Conservation (phyloP, 139 green algal species). For the Parachlorella kessleri region DNA sequence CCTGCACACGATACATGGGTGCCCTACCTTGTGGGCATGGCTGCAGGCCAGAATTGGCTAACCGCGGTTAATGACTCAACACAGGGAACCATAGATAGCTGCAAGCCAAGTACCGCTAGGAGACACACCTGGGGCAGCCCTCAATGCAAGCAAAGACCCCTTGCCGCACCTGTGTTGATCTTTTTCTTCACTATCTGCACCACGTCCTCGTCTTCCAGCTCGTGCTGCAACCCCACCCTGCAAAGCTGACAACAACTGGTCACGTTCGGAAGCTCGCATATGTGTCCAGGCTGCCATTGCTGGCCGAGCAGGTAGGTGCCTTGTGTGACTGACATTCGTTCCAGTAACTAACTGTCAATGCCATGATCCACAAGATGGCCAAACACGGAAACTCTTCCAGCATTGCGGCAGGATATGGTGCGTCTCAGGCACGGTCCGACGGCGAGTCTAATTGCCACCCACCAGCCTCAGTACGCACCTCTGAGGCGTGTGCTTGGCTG, state of each 20-base stretch:
- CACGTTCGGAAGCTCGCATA: background rate
- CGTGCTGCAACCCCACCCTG: constrained; percentile 46
- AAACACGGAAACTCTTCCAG: background rate
- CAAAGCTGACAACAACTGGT: constrained; percentile 30
- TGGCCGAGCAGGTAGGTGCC: background rate
- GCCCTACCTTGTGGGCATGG: too few species aligned
- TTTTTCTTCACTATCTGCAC: constrained; percentile 98
- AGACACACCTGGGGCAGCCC: background rate
- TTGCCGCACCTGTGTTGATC: constrained; percentile 65
- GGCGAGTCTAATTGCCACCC: background rate
- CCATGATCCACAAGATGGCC: background rate
- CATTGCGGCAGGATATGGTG: background rate
- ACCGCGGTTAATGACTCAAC: background rate
- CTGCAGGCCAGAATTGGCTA: background rate
- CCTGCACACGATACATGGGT: too few species aligned
- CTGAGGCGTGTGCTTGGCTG: constrained; percentile 96
- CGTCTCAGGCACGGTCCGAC: background rate
- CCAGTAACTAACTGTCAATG: background rate
- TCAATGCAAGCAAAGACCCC: constrained; percentile 64
- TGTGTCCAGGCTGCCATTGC: background rate
- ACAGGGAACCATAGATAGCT: background rate
- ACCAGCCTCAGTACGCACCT: constrained; percentile 49
- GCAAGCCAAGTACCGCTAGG: too few species aligned
- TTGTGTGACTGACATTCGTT: background rate
- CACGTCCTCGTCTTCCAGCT: constrained; percentile 85